Percentiles rank a stretch among this genome's conserved stretches.
These are phyloP conservation scores for Melanopsichium pennsylvanicum DNA, from an alignment of 1,284 basidiomycete genomes.

Conservation along the genomic window DNA sequence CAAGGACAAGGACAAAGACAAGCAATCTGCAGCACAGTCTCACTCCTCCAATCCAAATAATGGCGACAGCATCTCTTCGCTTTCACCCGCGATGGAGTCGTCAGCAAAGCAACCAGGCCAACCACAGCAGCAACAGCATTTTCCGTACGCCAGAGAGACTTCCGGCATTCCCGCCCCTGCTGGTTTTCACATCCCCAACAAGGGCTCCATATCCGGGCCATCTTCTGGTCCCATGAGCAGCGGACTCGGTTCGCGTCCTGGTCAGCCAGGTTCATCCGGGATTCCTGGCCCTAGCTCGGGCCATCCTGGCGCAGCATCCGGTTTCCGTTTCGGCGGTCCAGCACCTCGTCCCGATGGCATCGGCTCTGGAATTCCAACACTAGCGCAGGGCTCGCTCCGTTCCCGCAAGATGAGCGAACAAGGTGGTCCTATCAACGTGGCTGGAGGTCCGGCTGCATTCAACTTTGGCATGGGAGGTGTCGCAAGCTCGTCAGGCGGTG, in stretches of 20 bases:
- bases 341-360: slow-evolving; percentile 39
- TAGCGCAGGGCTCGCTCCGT: slow-evolving; percentile 40
- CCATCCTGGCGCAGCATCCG: slow-evolving; percentile 49
- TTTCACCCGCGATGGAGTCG: slow-evolving; percentile 38
- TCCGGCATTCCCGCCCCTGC: slow-evolving; percentile 35
- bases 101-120: slow-evolving; percentile 24
- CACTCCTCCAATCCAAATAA: slow-evolving; percentile 19
- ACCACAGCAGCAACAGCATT: slow-evolving; percentile 25
- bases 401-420: slow-evolving; percentile 49
- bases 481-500: slow-evolving; percentile 22
- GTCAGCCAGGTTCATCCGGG: slow-evolving; percentile 24
- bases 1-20: slow-evolving; percentile 39
- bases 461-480: slow-evolving; percentile 24
- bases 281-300: slow-evolving; percentile 27
- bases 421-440: slow-evolving; percentile 24
- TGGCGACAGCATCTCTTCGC: slow-evolving; percentile 37
- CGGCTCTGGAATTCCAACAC: slow-evolving; percentile 43
- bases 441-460: slow-evolving; percentile 6
- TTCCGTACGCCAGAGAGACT: slow-evolving; percentile 13
- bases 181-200: slow-evolving; percentile 38
- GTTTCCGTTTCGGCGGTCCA: slow-evolving; percentile 57
- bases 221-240: slow-evolving; percentile 30
- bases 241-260: slow-evolving; percentile 23
- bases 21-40: slow-evolving; percentile 18
- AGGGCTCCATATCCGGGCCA: slow-evolving; percentile 47